Evolutionary conservation across 306 rosid genomes (phyloP).

Genomic region (Quercus alba): DNA sequence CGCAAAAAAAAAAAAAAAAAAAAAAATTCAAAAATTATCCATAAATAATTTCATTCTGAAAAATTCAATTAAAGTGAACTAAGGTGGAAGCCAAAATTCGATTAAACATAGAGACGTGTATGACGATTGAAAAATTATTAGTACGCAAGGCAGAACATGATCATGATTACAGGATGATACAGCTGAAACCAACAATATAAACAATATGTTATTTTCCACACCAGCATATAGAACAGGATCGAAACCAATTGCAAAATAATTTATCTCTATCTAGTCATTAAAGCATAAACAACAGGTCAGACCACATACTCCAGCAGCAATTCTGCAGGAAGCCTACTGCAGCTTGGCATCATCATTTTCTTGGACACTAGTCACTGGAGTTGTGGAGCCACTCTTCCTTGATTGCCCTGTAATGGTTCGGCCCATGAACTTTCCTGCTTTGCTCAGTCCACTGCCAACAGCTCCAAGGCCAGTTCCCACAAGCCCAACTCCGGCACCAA

Average conservation of each 20-base stretch:
- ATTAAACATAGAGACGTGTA: slow-evolving; percentile 5
- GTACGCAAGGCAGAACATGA: slow-evolving; percentile 2
- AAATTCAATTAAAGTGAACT: background rate
- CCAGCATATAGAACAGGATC: slow-evolving; percentile 14
- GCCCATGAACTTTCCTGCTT: slow-evolving; percentile 89
- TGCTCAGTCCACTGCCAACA: slow-evolving; percentile 66
- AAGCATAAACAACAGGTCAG: slow-evolving; percentile 27
- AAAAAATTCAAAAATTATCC: background rate
- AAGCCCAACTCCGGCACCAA: slow-evolving; percentile 49
- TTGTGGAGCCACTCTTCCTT: slow-evolving; percentile 61
- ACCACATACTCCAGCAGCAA: slow-evolving; percentile 24
- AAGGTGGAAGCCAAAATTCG: background rate
- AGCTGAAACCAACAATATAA: slow-evolving; percentile 12
- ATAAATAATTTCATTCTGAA: background rate
- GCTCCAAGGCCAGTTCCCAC: slow-evolving; percentile 67
- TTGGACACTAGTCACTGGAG: slow-evolving; percentile 62
- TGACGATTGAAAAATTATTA: slow-evolving; percentile 22
- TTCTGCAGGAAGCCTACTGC: slow-evolving; percentile 22
- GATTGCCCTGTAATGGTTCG: slow-evolving; percentile 75
- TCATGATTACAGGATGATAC: slow-evolving; percentile 30
- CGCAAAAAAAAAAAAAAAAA: background rate
- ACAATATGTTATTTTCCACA: slow-evolving; percentile 20
- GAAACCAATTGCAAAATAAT: slow-evolving; percentile 5
- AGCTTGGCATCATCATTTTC: slow-evolving; percentile 81
- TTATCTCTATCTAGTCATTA: slow-evolving; percentile 23